phyloP scores from a whole-genome alignment of 306 rosid species.

The Betula pendula region DNA sequence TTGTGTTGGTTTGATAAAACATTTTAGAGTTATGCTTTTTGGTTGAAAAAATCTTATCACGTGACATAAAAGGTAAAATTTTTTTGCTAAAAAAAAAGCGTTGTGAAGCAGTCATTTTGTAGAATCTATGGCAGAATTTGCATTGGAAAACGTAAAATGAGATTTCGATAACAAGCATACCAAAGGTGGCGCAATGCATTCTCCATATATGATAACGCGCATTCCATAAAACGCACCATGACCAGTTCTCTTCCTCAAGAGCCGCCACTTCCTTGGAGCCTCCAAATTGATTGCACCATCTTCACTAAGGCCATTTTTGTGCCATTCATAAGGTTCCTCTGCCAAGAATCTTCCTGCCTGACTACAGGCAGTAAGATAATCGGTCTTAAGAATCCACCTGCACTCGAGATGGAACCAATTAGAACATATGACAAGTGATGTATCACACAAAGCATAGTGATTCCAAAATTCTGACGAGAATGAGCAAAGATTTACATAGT shows the following conservation, averaged over 20 bases:
- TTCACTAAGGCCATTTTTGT: slow-evolving; percentile 70
- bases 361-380: slow-evolving; percentile 70
- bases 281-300: slow-evolving; percentile 87
- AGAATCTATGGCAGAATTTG: slow-evolving; percentile 8
- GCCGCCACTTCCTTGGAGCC: slow-evolving; percentile 98
- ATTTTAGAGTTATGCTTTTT: too few relatives aligned
- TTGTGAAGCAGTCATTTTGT: background rate
- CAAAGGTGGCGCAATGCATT: slow-evolving; percentile 82
- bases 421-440: slow-evolving; percentile 1
- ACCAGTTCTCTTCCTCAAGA: slow-evolving; percentile 74
- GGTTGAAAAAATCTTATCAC: too few relatives aligned
- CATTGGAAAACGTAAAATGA: slow-evolving; percentile 1
- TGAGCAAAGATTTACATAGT: background rate
- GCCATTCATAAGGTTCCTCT: slow-evolving; percentile 93
- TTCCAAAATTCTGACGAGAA: background rate
- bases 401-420: slow-evolving; percentile 29
- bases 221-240: slow-evolving; percentile 84
- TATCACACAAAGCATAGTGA: background rate
- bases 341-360: slow-evolving; percentile 62
- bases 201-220: slow-evolving; percentile 76
- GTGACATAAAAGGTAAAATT: too few relatives aligned
- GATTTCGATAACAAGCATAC: slow-evolving; percentile 43
- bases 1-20: too few relatives aligned
- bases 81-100: too few relatives aligned
- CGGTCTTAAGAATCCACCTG: slow-evolving; percentile 96